These are phyloP conservation scores for Chondrostereum purpureum DNA, from an alignment of 1,284 basidiomycete genomes.

Conservation along the genomic window DNA sequence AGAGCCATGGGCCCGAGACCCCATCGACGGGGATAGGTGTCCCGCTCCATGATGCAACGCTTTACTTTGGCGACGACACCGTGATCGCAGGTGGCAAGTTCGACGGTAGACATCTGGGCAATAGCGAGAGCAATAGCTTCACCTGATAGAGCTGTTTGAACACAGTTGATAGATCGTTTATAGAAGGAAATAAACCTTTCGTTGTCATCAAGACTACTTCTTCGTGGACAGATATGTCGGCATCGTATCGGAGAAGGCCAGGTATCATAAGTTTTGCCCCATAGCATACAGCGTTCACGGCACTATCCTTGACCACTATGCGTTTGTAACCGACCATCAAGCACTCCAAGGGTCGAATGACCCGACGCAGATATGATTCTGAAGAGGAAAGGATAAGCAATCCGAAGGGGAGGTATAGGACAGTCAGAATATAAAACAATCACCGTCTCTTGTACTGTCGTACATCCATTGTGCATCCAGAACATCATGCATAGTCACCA, in stretches of 20 bases:
- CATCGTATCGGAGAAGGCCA: constrained; percentile 94
- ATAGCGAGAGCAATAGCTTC: constrained; percentile 97
- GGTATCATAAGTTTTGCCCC: constrained; percentile 99
- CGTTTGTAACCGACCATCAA: constrained; percentile 96
- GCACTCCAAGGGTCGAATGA: constrained; percentile 92
- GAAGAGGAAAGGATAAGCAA: constrained; percentile 14
- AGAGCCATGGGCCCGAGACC: constrained; percentile 94
- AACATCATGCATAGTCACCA: constrained; percentile 99
- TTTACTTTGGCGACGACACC: constrained; percentile 99
- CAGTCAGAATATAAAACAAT: constrained; percentile 21
- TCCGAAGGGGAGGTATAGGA: too few relatives aligned
- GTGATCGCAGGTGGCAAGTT: constrained; percentile 97
- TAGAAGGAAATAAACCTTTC: constrained; percentile 54
- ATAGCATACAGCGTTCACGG: constrained; percentile 99
- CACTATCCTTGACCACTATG: constrained; percentile 98
- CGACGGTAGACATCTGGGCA: constrained; percentile 98
- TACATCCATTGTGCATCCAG: constrained; percentile 99
- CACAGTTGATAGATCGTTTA: constrained; percentile 7
- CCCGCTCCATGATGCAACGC: constrained; percentile 99
- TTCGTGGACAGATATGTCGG: constrained; percentile 92
- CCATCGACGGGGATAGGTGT: constrained; percentile 98
- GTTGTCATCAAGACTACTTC: constrained; percentile 99
- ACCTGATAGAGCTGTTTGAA: constrained; percentile 34
- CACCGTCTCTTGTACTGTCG: constrained; percentile 97
- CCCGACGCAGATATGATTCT: constrained; percentile 96